phyloP scores from a whole-genome alignment of 2,329 filamentous ascomycete species.

The Chaetomium strumarium region DNA sequence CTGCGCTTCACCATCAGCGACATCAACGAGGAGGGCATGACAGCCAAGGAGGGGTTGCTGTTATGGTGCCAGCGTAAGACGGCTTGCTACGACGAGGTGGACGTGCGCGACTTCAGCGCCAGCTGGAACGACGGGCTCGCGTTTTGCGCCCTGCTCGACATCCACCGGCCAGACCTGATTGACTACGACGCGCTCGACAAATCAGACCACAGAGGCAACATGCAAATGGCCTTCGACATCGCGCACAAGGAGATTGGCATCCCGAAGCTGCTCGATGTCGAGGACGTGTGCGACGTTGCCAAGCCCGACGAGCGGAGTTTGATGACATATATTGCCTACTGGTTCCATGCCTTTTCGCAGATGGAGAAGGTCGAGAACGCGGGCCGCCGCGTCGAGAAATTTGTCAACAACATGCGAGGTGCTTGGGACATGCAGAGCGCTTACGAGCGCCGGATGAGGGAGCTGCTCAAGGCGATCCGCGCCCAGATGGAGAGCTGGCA shows the following conservation, averaged over 20 bases:
- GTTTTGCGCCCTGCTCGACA: constrained; percentile 93
- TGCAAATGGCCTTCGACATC: constrained; percentile 96
- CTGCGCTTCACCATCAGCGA: constrained; percentile 96
- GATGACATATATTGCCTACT: constrained; percentile 99
- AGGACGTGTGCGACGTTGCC: constrained; percentile 94
- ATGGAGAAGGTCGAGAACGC: constrained; percentile 99
- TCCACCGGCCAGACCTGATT: constrained; percentile 93
- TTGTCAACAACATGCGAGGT: constrained; percentile 97
- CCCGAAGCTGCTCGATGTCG: constrained; percentile 88
- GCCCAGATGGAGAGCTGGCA: constrained; percentile 73
- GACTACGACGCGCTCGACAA: constrained; percentile 96
- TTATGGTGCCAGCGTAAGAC: constrained; percentile 99
- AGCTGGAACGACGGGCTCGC: constrained; percentile 98
- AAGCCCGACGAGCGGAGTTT: constrained; percentile 93
- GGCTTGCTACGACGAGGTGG: constrained; percentile 94
- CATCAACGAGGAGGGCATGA: constrained; percentile 97
- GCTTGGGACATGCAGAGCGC: constrained; percentile 99
- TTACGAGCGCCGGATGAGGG: constrained; percentile 86
- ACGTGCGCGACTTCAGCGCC: constrained; percentile 87
- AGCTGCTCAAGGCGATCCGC: constrained; percentile 67
- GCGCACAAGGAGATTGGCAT: constrained; percentile 96
- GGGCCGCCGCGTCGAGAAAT: constrained; percentile 92
- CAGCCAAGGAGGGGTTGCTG: constrained; percentile 89
- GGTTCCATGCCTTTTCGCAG: constrained; percentile 99
- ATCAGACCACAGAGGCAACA: constrained; percentile 88